Base-by-base conservation (phyloP, 192 early-diverging fungal genomes). In the Coemansia sp. region DNA sequence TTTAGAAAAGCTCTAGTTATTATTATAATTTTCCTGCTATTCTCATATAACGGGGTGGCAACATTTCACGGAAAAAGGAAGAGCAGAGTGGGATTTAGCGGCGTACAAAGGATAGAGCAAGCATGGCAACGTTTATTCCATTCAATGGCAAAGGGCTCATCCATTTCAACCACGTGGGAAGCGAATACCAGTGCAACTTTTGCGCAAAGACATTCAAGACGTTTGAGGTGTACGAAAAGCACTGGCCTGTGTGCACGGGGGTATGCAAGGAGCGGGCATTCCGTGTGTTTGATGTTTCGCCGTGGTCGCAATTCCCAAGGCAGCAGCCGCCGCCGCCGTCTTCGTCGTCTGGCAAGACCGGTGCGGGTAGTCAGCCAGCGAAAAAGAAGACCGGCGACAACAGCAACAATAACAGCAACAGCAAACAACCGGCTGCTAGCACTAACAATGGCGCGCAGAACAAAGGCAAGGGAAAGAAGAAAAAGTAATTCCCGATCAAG, bases 221-320 rank as follows among this genome's bases (percentile, higher is more conserved):
- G 46, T 74, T 76, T 61, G 65, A 25, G 1, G 61, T 55, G 32
- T 81, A 76, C 68, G 79, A 81, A 43, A 16, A 49, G 40, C 79
- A 81, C 63, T 81, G 79, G 79, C 79, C 79, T 1, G 76, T 73
- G 51, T 81, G 79, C 65, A 76, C 70, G 5, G 79, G 79, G 14
- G 62, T 81, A n/a, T 81, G 79, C 68, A 67, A 72, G 40, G 79
- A 81, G 63, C 62, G 70, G 10, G 43, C 55, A 16, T 57, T 74
- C 43, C 59, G 60, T 64, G 70, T 74, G 13, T 76, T 81, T 51
- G 58, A 53, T 5, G 44, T 65, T 19, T 73, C 78, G 9, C 37
- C 16, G n/a, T 81, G 68, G 20, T 69, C 73, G 16, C 50, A 61
- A 7, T 67, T 81, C 17, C 65, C 69, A 4, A 71, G 68, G 25